Percentiles rank a stretch among this genome's conserved stretches.
These are phyloP conservation scores for Talaromyces sp. DNA, from an alignment of 2,329 filamentous ascomycete genomes.

Conservation along the genomic window DNA sequence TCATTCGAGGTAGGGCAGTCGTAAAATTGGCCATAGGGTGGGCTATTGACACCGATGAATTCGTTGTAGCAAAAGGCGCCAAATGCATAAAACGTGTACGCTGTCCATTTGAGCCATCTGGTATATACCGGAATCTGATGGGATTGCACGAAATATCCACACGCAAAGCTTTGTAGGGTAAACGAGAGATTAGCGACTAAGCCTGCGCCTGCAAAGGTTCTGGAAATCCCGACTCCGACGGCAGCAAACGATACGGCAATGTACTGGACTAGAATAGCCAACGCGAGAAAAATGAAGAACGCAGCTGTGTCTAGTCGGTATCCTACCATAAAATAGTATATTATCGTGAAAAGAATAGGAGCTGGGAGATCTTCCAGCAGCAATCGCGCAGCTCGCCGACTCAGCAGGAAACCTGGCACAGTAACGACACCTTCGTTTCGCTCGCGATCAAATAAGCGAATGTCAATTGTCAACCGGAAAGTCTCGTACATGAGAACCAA, in stretches of 20 bases:
- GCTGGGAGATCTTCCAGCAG: slow-evolving; percentile 68
- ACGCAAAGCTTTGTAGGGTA: slow-evolving; percentile 68
- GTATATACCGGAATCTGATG: slow-evolving; percentile 70
- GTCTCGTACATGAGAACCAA: slow-evolving; percentile 70
- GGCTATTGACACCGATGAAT: slow-evolving; percentile 44
- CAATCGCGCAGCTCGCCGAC: slow-evolving; percentile 61
- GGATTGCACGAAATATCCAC: slow-evolving; percentile 70
- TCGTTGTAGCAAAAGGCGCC: slow-evolving; percentile 67
- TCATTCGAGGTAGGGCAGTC: slow-evolving; percentile 62
- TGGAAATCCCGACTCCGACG: slow-evolving; percentile 57
- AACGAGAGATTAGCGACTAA: slow-evolving; percentile 67
- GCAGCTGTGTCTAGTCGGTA: slow-evolving; percentile 58
- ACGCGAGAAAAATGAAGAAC: slow-evolving; percentile 67
- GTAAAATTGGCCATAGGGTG: slow-evolving; percentile 58
- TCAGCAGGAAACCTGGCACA: slow-evolving; percentile 63
- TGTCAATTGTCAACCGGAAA: slow-evolving; percentile 68
- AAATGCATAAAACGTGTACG: slow-evolving; percentile 54
- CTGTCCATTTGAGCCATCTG: slow-evolving; percentile 62
- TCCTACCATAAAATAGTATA: slow-evolving; percentile 74
- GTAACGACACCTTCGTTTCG: slow-evolving; percentile 66
- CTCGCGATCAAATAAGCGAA: slow-evolving; percentile 70
- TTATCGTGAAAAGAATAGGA: slow-evolving; percentile 62
- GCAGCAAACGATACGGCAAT: slow-evolving; percentile 67
- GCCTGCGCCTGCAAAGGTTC: slow-evolving; percentile 65
- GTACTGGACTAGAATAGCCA: slow-evolving; percentile 66